These are phyloP conservation scores for Trichoderma sp. DNA, from an alignment of 2,329 filamentous ascomycete genomes.

Conservation along the genomic window DNA sequence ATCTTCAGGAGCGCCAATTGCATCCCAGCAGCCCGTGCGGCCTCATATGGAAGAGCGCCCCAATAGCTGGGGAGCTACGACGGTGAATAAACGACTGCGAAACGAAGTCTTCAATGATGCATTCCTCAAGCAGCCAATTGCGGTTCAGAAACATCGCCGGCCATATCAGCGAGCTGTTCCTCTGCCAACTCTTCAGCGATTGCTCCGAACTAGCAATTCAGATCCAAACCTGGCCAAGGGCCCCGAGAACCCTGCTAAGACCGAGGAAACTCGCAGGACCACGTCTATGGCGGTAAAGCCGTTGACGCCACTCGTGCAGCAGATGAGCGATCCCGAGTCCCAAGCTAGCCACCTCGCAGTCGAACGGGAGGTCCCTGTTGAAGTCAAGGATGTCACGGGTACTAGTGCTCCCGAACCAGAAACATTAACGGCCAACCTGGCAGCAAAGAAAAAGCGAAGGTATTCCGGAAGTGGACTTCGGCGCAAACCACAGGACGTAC, in stretches of 20 bases:
- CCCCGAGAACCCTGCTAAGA: slow-evolving; percentile 18
- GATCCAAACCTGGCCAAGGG: slow-evolving; percentile 45
- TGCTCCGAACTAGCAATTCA: slow-evolving; percentile 46
- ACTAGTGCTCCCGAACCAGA: slow-evolving; percentile 69
- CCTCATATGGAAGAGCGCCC: slow-evolving; percentile 59
- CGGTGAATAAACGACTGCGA: slow-evolving; percentile 82
- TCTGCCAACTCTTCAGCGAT: slow-evolving; percentile 52
- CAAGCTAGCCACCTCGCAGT: slow-evolving; percentile 35
- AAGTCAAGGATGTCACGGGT: slow-evolving; percentile 61
- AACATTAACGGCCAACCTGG: slow-evolving; percentile 50
- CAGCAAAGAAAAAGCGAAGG: slow-evolving; percentile 64
- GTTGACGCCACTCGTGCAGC: slow-evolving; percentile 13
- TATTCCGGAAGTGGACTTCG: slow-evolving; percentile 87
- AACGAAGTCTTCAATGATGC: slow-evolving; percentile 94
- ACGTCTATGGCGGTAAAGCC: slow-evolving; percentile 6
- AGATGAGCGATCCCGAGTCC: slow-evolving; percentile 41
- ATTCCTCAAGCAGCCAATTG: slow-evolving; percentile 81
- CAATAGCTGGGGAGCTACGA: slow-evolving; percentile 86
- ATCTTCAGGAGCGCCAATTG: slow-evolving; percentile 25
- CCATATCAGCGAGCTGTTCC: slow-evolving; percentile 71
- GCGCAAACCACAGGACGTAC: slow-evolving; percentile 72
- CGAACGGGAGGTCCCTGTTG: slow-evolving; percentile 44
- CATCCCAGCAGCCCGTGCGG: slow-evolving; percentile 32
- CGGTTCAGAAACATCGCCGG: slow-evolving; percentile 75
- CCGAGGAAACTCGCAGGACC: slow-evolving; percentile 11